Percentiles rank a stretch among this genome's conserved stretches.
phyloP scores from a whole-genome alignment of 1,139 yeast species.

The Scheffersomyces illinoinensis region DNA sequence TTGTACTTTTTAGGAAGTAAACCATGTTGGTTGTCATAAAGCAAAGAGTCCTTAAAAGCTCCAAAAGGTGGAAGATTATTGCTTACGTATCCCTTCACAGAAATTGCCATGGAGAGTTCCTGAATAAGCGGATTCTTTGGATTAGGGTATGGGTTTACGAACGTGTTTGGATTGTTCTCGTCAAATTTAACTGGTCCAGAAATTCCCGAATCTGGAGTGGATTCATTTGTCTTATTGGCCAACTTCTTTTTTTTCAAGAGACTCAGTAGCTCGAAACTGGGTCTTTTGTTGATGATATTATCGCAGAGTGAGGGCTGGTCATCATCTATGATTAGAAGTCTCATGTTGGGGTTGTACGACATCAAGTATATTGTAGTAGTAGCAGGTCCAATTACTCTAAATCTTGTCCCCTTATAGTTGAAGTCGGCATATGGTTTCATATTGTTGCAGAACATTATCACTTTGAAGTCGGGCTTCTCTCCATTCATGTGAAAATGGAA shows the following conservation, averaged over 20 bases:
- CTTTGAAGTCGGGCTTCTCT: conserved; percentile 16
- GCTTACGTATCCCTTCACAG: conserved; percentile 24
- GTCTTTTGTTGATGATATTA: conserved; percentile 29
- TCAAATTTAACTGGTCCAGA: conserved; percentile 1
- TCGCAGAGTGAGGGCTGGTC: conserved; percentile 41
- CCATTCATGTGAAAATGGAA: conserved; percentile 27
- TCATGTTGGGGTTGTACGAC: conserved; percentile 35
- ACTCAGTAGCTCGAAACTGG: conserved; percentile 29
- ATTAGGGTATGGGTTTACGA: conserved; percentile 32
- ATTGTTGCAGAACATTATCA: conserved; percentile 37
- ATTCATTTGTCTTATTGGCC: neutral
- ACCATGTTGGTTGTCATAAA: conserved; percentile 16
- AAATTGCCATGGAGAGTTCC: conserved; percentile 7
- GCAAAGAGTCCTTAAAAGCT: conserved; percentile 29
- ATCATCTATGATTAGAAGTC: conserved; percentile 35
- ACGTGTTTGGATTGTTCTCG: conserved; percentile 6
- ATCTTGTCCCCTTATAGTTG: conserved; percentile 36
- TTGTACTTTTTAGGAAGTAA: conserved; percentile 36
- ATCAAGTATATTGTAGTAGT: conserved; percentile 30
- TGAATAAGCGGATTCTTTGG: conserved; percentile 21
- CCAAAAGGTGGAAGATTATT: conserved; percentile 45
- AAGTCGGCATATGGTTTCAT: conserved; percentile 45
- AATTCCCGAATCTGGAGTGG: neutral
- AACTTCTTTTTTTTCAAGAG: conserved; percentile 15
- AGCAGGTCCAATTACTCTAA: conserved; percentile 42